A percentile compares a stretch with the other conserved stretches of the same genome.
These are phyloP conservation scores for Antrodiella citrinella DNA, from an alignment of 768 basidiomycete genomes.

Conservation along the genomic window DNA sequence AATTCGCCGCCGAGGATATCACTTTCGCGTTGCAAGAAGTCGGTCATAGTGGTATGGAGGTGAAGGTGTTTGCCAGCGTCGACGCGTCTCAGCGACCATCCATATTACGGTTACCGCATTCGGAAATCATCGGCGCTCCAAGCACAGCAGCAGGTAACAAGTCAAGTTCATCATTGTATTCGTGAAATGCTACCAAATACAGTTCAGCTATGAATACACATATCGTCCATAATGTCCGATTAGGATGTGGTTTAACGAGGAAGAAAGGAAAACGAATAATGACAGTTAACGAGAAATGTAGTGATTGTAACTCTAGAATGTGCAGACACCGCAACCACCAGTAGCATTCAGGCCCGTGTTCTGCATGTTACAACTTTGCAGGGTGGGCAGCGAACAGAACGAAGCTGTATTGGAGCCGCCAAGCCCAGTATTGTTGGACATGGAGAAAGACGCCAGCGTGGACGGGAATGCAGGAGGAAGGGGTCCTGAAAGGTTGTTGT, in stretches of 20 bases:
- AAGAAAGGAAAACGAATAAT: not conserved
- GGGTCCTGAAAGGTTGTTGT: constrained; percentile 27
- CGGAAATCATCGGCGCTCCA: not conserved
- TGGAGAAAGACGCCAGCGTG: constrained; percentile 25
- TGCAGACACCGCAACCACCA: constrained; percentile 20
- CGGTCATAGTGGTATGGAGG: constrained; percentile 19
- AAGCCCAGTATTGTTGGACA: constrained; percentile 31
- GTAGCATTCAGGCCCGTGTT: constrained; percentile 17
- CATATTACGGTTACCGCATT: not conserved
- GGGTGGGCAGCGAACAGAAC: constrained; percentile 19
- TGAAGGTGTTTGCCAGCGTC: not conserved
- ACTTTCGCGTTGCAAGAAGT: constrained; percentile 29
- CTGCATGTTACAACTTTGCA: constrained; percentile 22
- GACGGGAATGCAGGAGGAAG: constrained; percentile 28
- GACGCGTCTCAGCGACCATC: not conserved
- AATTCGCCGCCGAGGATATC: constrained; percentile 27
- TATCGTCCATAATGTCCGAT: too few species aligned
- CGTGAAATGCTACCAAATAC: too few species aligned
- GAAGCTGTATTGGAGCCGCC: constrained; percentile 14
- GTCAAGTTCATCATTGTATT: too few species aligned
- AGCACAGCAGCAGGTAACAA: not conserved
- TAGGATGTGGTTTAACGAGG: too few species aligned
- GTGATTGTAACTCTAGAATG: too few species aligned
- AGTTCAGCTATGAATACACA: too few species aligned
- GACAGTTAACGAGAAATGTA: not conserved